A percentile compares a stretch with the other conserved stretches of the same genome.
Conservation (phyloP, 805 yeast genomes). For the Cyberlindnera mycetangii region DNA sequence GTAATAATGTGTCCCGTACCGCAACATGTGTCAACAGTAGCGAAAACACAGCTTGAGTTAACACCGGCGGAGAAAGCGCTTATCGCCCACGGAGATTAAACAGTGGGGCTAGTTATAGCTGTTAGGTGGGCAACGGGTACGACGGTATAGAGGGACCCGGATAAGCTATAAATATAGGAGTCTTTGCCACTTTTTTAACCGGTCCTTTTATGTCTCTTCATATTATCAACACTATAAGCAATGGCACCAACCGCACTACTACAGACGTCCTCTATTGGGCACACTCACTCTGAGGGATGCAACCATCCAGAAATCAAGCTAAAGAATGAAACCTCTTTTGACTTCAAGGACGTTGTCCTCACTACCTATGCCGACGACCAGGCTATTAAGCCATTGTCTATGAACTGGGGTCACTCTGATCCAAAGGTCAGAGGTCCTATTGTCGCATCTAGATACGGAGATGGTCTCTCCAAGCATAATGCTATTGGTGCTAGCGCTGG, state of each 20-base stretch:
- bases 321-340: slow-evolving; percentile 20
- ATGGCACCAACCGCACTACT: slow-evolving; percentile 31
- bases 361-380: slow-evolving; percentile 55
- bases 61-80: slow-evolving; percentile 9
- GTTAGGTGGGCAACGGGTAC: too few relatives aligned
- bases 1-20: slow-evolving; percentile 4
- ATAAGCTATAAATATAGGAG: too few relatives aligned
- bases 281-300: slow-evolving; percentile 9
- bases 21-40: neutral
- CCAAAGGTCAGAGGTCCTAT: slow-evolving; percentile 53
- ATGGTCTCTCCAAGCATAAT: slow-evolving; percentile 52
- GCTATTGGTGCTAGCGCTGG: slow-evolving; percentile 67
- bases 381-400: slow-evolving; percentile 44
- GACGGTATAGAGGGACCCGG: too few relatives aligned
- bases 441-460: slow-evolving; percentile 48
- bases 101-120: too few relatives aligned
- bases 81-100: slow-evolving; percentile 15
- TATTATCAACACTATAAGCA: neutral
- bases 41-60: neutral
- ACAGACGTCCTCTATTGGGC: slow-evolving; percentile 7
- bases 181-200: too few relatives aligned
- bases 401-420: slow-evolving; percentile 52
- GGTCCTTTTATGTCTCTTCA: too few relatives aligned
- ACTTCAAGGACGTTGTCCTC: slow-evolving; percentile 35
- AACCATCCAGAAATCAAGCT: slow-evolving; percentile 19